Evolutionary conservation across 306 rosid species (phyloP).

Genomic region (Cucumis melo): DNA sequence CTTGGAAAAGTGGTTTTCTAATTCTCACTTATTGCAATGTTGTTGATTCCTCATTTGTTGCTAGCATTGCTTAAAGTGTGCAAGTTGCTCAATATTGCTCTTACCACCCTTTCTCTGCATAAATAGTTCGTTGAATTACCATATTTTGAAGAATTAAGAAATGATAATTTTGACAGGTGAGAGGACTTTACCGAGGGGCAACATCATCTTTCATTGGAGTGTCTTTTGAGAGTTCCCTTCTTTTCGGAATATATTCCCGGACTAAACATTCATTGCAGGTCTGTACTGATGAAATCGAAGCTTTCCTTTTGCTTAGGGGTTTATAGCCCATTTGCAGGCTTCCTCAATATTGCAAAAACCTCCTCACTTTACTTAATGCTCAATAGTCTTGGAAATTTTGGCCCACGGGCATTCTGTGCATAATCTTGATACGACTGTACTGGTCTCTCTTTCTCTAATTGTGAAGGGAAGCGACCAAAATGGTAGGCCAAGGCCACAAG

Average conservation of each 20-base stretch:
- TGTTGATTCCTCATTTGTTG: not conserved
- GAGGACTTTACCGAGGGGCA: slow-evolving; percentile 93
- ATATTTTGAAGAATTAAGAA: slow-evolving; percentile 13
- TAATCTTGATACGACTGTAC: not conserved
- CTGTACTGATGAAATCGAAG: slow-evolving; percentile 14
- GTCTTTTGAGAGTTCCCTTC: slow-evolving; percentile 81
- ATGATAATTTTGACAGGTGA: slow-evolving; percentile 42
- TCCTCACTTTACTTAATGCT: not conserved
- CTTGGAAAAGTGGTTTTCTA: not conserved
- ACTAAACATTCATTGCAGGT: slow-evolving; percentile 76
- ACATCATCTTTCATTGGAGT: slow-evolving; percentile 84
- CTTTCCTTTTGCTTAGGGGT: slow-evolving; percentile 13
- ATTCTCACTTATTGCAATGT: not conserved
- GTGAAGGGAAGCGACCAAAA: slow-evolving; percentile 55
- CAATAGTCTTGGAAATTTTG: not conserved
- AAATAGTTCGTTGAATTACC: not conserved
- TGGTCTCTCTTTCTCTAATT: slow-evolving; percentile 2
- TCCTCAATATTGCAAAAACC: not conserved
- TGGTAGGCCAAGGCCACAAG: slow-evolving; percentile 43
- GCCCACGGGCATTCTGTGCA: not conserved
- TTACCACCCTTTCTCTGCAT: not conserved
- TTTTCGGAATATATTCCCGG: slow-evolving; percentile 85
- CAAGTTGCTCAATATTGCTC: not conserved
- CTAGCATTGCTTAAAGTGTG: not conserved
- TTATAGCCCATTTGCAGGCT: slow-evolving; percentile 5